phyloP scores from a whole-genome alignment of 1,284 basidiomycete species.

The Gymnopus androsaceus region DNA sequence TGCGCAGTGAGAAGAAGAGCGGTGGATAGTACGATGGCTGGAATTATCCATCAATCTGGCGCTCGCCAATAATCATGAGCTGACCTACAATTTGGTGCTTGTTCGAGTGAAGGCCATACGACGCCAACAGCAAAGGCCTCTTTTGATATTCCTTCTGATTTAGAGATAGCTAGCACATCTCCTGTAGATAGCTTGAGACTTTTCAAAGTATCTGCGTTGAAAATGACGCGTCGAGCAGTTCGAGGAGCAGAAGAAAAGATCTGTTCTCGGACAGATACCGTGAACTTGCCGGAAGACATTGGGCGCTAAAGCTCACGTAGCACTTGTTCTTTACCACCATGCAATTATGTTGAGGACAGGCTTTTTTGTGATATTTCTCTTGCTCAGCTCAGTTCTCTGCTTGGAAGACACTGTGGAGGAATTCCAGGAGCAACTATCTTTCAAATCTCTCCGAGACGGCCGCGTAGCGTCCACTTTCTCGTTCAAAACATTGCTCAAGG shows the following conservation, averaged over 20 bases:
- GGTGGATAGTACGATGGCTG: constrained; percentile 56
- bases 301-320: background rate
- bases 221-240: constrained; percentile 61
- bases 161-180: constrained; percentile 64
- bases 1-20: constrained; percentile 63
- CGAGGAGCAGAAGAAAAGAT: constrained; percentile 45
- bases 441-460: constrained; percentile 83
- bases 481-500: constrained; percentile 70
- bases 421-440: constrained; percentile 71
- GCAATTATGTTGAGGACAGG: constrained; percentile 7
- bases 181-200: constrained; percentile 65
- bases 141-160: constrained; percentile 34
- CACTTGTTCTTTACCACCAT: background rate
- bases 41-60: constrained; percentile 19
- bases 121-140: constrained; percentile 67
- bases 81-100: constrained; percentile 56
- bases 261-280: constrained; percentile 37
- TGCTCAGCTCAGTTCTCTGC: background rate
- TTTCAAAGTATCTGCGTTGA: constrained; percentile 69
- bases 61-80: constrained; percentile 11
- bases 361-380: background rate
- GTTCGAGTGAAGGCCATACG: constrained; percentile 68
- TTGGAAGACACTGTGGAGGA: constrained; percentile 33
- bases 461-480: constrained; percentile 83
- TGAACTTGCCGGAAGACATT: constrained; percentile 48